Evolutionary conservation across 176 grass and related monocot species (phyloP).

Genomic region (Eleusine indica): DNA sequence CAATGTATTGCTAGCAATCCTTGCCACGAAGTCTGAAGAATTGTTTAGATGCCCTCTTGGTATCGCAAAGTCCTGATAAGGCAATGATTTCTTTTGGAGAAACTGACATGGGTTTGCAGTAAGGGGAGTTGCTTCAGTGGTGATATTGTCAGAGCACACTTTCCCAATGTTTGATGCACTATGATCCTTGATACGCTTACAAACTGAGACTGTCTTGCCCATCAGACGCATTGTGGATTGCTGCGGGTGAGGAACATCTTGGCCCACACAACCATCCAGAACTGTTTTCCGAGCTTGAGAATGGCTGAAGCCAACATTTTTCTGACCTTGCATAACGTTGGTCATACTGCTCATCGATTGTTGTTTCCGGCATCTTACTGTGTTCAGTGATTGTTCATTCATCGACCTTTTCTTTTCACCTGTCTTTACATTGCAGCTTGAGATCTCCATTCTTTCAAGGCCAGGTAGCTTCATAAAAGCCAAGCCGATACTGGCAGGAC

Average conservation of each 20-base stretch:
- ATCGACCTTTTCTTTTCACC: slow-evolving; percentile 32
- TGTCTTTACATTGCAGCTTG: slow-evolving; percentile 26
- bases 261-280: slow-evolving; percentile 35
- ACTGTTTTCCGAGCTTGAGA: slow-evolving; percentile 28
- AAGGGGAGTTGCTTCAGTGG: slow-evolving; percentile 16
- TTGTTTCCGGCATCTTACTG: slow-evolving; percentile 35
- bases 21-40: slow-evolving; percentile 29
- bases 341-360: slow-evolving; percentile 32
- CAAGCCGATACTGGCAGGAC: slow-evolving; percentile 41
- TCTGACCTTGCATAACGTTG: slow-evolving; percentile 39
- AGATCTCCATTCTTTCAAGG: slow-evolving; percentile 60
- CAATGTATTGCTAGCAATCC: slow-evolving; percentile 14
- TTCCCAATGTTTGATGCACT: slow-evolving; percentile 38
- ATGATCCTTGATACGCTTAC: slow-evolving; percentile 47
- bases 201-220: slow-evolving; percentile 70
- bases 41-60: slow-evolving; percentile 20
- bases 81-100: slow-evolving; percentile 38
- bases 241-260: slow-evolving; percentile 28
- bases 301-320: slow-evolving; percentile 24
- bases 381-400: slow-evolving; percentile 28
- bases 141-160: slow-evolving; percentile 29
- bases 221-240: slow-evolving; percentile 69
- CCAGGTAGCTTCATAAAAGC: slow-evolving; percentile 70
- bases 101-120: slow-evolving; percentile 34
- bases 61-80: slow-evolving; percentile 38